These are phyloP conservation scores for Dispira simplex DNA, from an alignment of 192 early-diverging fungal species.

Conservation along the genomic window DNA sequence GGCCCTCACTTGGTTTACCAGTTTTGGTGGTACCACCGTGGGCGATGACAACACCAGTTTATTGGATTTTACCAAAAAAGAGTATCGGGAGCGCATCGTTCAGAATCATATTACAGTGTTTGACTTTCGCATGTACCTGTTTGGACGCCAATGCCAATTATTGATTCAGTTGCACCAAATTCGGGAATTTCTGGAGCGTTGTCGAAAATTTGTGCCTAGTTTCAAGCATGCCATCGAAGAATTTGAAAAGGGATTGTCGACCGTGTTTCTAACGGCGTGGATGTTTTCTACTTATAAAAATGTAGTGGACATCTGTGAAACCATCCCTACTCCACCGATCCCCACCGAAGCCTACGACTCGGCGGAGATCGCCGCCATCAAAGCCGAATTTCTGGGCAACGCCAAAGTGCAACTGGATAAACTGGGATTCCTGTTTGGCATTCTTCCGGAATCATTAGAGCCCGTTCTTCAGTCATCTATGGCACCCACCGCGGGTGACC, in stretches of 20 bases:
- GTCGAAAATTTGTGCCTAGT: slow-evolving; percentile 20
- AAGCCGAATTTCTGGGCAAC: slow-evolving; percentile 26
- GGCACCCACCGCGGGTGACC: slow-evolving; percentile 12
- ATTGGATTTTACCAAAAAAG: slow-evolving; percentile 57
- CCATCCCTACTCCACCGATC: slow-evolving; percentile 14
- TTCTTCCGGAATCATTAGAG: slow-evolving; percentile 11
- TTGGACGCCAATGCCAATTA: slow-evolving; percentile 77
- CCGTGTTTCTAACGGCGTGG: slow-evolving; percentile 25
- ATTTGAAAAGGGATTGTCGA: slow-evolving; percentile 19
- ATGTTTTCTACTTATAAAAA: slow-evolving; percentile 24
- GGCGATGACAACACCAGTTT: slow-evolving; percentile 84
- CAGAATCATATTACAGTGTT: slow-evolving; percentile 87
- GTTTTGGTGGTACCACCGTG: slow-evolving; percentile 69
- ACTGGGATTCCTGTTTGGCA: slow-evolving; percentile 19
- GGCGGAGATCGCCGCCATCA: slow-evolving; percentile 19
- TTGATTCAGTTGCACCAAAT: slow-evolving; percentile 44
- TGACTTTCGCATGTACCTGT: slow-evolving; percentile 93
- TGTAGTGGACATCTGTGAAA: slow-evolving; percentile 29
- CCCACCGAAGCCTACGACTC: slow-evolving; percentile 11
- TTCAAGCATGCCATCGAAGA: slow-evolving; percentile 21
- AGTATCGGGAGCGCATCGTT: slow-evolving; percentile 76
- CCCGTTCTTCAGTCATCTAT: background rate
- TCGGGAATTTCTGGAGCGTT: slow-evolving; percentile 21
- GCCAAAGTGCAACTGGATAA: slow-evolving; percentile 26
- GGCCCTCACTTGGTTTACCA: slow-evolving; percentile 83